Evolutionary conservation across 768 basidiomycete genomes (phyloP), one percentile per base, ranked within the genome.

Genomic region (Aureoboletus auriporus): DNA sequence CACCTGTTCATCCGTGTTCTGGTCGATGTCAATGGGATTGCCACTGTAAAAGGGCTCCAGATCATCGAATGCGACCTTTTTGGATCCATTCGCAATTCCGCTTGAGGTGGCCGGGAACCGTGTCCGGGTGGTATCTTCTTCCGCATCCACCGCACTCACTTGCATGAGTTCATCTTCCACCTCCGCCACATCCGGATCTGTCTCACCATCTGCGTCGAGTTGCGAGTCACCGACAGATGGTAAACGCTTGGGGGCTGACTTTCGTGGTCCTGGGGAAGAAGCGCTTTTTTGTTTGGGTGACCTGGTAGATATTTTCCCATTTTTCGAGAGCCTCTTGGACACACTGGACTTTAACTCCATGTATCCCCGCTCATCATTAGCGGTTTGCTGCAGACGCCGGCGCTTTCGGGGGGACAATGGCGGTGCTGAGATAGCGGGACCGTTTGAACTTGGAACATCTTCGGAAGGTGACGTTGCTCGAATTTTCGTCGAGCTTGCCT

Each of bases 181-280:
- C 10, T 71, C 72, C 27, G 68, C 60, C 13, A 62, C 57, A 42
- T 74, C 73, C 23, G 65, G 60, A 42, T 70, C 67, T 16, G 61
- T 57, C 35, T 58, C 58, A 28, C 68, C 65, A 50, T 67, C 65
- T 28, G 67, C 65, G 13, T 66, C 65, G 14, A 63, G 58, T 35
- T 67, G 67, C 16, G 65, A 67, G 41, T 67, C 57, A 8, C 58
- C 57, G 28, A 29, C 41, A 30, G 67, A 67, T 31, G 59, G 49
- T 2, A 47, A 39, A n/a, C 59, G 63, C 47, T 50, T 54, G 0
- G 43, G 28, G 3, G 53, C 43, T 8, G 53, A 37, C 40, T 50
- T 66, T 7, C 57, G 50, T 8, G 52, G 61, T 7, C 62, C 63
- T 13, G 63, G 67, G 16, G 54, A 63, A 40, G 65, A 67, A n/a